These are phyloP conservation scores for Tetrapisispora pingtungensis DNA, from an alignment of 805 yeast genomes.

Conservation along the genomic window DNA sequence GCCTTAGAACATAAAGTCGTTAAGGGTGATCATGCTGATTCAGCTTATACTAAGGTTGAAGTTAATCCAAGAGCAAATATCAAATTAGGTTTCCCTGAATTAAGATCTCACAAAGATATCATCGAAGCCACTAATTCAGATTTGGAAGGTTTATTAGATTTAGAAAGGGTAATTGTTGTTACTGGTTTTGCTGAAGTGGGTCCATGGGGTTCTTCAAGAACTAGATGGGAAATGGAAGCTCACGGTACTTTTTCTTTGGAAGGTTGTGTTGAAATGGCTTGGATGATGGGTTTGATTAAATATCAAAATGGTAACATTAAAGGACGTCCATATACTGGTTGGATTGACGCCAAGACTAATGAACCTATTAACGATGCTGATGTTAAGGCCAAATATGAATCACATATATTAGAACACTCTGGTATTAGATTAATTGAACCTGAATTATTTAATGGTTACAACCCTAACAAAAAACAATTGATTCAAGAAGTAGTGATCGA, in stretches of 20 bases:
- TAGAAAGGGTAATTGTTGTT: constrained; percentile 85
- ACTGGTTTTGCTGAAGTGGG: constrained; percentile 98
- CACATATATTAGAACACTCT: constrained; percentile 77
- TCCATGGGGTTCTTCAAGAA: constrained; percentile 99
- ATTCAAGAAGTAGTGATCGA: constrained; percentile 94
- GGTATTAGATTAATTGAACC: constrained; percentile 98
- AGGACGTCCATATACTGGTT: constrained; percentile 78
- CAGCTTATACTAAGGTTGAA: constrained; percentile 65
- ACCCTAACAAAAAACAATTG: constrained; percentile 86
- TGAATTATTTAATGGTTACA: constrained; percentile 85
- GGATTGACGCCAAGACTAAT: constrained; percentile 93
- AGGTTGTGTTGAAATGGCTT: constrained; percentile 98
- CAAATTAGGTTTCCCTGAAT: constrained; percentile 84
- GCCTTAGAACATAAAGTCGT: constrained; percentile 75
- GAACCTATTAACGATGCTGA: constrained; percentile 93
- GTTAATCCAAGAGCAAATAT: constrained; percentile 93
- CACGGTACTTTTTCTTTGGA: constrained; percentile 88
- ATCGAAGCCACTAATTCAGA: constrained; percentile 55
- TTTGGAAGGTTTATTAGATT: constrained; percentile 82
- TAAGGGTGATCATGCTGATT: constrained; percentile 80
- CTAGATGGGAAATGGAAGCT: constrained; percentile 99
- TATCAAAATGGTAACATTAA: constrained; percentile 71
- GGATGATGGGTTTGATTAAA: constrained; percentile 97
- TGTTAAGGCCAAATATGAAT: constrained; percentile 85
- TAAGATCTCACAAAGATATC: constrained; percentile 67